phyloP scores from a whole-genome alignment of 2,329 filamentous ascomycete species.

The Sphaerostilbella broomeana region DNA sequence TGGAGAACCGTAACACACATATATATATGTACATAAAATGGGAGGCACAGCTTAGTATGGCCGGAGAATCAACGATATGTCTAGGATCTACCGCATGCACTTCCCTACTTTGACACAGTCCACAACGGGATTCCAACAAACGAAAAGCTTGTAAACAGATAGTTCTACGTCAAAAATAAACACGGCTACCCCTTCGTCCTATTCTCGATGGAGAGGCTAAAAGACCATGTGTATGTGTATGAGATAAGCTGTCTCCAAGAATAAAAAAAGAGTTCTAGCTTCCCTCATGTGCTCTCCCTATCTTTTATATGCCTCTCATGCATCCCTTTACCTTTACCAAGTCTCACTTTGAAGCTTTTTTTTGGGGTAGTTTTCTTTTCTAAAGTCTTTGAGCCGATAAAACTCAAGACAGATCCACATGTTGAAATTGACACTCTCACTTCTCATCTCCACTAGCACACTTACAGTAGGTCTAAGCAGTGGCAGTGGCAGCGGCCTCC shows the following conservation, averaged over 20 bases:
- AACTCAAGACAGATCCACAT: neutral
- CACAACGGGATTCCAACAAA: too few relatives aligned
- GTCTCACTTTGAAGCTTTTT: neutral
- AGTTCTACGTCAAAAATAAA: neutral
- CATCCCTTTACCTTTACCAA: neutral
- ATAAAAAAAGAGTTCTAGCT: too few relatives aligned
- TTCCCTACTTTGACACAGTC: too few relatives aligned
- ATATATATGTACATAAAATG: too few relatives aligned
- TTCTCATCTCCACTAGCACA: slow-evolving; percentile 5
- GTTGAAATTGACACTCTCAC: slow-evolving; percentile 1
- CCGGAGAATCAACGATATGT: too few relatives aligned
- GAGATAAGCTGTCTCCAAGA: slow-evolving; percentile 3
- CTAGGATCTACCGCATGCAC: too few relatives aligned
- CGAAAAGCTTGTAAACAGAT: neutral
- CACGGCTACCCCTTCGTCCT: neutral
- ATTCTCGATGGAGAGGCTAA: neutral
- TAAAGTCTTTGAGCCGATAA: neutral
- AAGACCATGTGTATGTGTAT: too few relatives aligned
- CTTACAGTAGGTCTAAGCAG: slow-evolving; percentile 30
- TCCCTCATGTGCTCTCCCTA: too few relatives aligned
- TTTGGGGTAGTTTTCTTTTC: neutral
- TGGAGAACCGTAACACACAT: neutral
- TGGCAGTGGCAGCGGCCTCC: slow-evolving; percentile 29
- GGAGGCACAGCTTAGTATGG: too few relatives aligned
- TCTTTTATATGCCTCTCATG: neutral